Base-by-base conservation (phyloP, 768 basidiomycete species). In the Hortiboletus flavorubellus region DNA sequence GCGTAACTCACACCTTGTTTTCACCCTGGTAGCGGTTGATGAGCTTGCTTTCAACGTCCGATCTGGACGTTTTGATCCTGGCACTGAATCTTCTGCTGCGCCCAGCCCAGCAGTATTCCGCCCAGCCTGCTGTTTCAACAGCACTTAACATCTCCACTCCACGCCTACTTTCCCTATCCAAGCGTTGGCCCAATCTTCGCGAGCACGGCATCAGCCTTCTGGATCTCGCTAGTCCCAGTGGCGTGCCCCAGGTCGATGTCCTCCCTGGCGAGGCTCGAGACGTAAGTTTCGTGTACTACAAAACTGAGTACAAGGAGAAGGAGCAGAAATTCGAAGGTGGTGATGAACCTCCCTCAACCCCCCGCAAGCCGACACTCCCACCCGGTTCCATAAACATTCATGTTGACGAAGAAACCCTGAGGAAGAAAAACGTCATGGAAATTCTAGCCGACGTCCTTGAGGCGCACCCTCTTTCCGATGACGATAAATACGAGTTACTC, bases 81-180 rank as follows among this genome's bases (percentile, higher is more conserved):
- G 81, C 93, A 34, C 78, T 98, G 55, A 88, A 90, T 61, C 81
- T 98, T 44, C 77, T 97, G 46, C 82, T 98, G 30, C 89, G 97
- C 33, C 95, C 96, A 2, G 87, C 93, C 5, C 95, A 98, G 66
- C 95, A 98, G 68, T 98, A 97, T 69, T 93, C 91, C 8, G 84
- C 87, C 14, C 88, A 92, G 63, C 87, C 89, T 9, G 84, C 91
- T 12, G 86, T 95, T 49, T 87, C 91, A 39, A 84, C 89, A 61
- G 85, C 86, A 2, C 79, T 91, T n/a, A 88, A 80, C 71, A 88
- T 90, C 54, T 92, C 87, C 35, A 89, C 86, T 4, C 80, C 85
- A 53, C 87, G 91, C 49, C 79, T 98, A 12, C 83, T 89, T 56
- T 86, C 87, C 21, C 83, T 98, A 34, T 87, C 89, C 8, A 91